Evolutionary conservation across 2,329 filamentous ascomycete species (phyloP).

Genomic region (Verticillium nonalfalfae): DNA sequence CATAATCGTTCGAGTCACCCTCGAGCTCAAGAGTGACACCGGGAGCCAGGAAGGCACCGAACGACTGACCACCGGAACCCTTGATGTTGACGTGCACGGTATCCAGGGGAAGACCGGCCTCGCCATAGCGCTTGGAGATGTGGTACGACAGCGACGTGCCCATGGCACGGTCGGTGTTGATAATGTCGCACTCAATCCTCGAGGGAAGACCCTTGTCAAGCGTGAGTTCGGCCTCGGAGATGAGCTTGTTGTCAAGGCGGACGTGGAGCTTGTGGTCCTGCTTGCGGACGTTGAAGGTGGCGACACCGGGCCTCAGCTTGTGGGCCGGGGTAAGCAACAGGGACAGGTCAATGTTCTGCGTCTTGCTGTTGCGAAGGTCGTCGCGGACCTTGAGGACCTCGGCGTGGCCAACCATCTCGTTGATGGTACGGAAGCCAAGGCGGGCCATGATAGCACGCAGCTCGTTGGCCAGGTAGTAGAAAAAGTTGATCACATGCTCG

Average conservation of each 20-base stretch:
- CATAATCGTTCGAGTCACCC: slow-evolving; percentile 94
- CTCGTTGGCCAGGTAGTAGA: slow-evolving; percentile 96
- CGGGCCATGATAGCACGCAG: slow-evolving; percentile 95
- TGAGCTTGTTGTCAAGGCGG: slow-evolving; percentile 93
- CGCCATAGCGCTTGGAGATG: slow-evolving; percentile 86
- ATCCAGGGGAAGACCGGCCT: slow-evolving; percentile 81
- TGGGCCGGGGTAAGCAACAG: slow-evolving; percentile 94
- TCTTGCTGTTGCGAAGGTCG: slow-evolving; percentile 82
- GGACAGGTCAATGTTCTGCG: slow-evolving; percentile 86
- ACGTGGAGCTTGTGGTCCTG: slow-evolving; percentile 93
- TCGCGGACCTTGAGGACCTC: slow-evolving; percentile 83
- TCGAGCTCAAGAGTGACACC: slow-evolving; percentile 93
- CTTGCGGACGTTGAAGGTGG: slow-evolving; percentile 96
- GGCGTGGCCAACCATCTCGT: slow-evolving; percentile 94
- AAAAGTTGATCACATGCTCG: slow-evolving; percentile 98
- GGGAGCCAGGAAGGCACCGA: slow-evolving; percentile 87
- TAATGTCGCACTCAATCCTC: slow-evolving; percentile 89
- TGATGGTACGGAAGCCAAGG: slow-evolving; percentile 89
- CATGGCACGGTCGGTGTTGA: slow-evolving; percentile 93
- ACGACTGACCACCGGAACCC: slow-evolving; percentile 93
- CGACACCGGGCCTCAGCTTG: slow-evolving; percentile 86
- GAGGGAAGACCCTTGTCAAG: slow-evolving; percentile 91
- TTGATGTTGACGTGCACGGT: slow-evolving; percentile 96
- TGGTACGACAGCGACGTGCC: slow-evolving; percentile 94
- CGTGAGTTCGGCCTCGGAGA: slow-evolving; percentile 89